Base-by-base conservation (phyloP, 495 filamentous ascomycete genomes). In the Penicillium paxilli region DNA sequence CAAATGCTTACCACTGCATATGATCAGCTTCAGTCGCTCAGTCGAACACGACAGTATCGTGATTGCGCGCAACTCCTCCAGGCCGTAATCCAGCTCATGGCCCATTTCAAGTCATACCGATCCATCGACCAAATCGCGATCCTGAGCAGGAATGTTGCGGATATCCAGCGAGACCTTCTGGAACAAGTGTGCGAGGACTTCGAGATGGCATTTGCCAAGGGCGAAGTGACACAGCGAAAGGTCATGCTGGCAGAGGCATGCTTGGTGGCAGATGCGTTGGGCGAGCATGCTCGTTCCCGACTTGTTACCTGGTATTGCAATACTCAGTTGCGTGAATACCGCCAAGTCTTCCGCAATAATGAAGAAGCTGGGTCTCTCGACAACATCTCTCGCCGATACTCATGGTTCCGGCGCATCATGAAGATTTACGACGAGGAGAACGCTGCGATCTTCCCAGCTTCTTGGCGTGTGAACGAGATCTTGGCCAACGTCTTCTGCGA, bases 1-100 rank as follows among this genome's bases (percentile, higher is more conserved):
- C 94, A 99, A 80, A 98, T 99, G 94, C 73, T 99, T 64, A 98
- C 94, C 8, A 99, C 93, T 5, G 94, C 94, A 22, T 98, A 97
- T 73, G 94, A 98, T 63, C 95, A 98, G 74, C 84, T 99, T 22
- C 84, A 89, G 50, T 89, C 84, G 26, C 78, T 96, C 49, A 87
- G 88, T 55, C 90, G 87, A 65, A 87, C 88, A 21, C 79, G 92
- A 57, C 94, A 99, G 70, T 99, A 99, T 69, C 82, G 91, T 53
- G 95, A 99, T 73, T 99, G 94, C 66, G 91, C 95, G 30, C 91
- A 94, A 63, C 78, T 99, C 47, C 82, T 99, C 49, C 90, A 96
- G 69, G 94, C 95, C 4, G 94, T 99, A 33, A 84, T 98, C 54
- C 94, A 99, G 81, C 85, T 99, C 25, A 96, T 97, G 91, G 88